Base-by-base conservation (phyloP, 805 yeast species). In the Wickerhamomyces chaumierensis region DNA sequence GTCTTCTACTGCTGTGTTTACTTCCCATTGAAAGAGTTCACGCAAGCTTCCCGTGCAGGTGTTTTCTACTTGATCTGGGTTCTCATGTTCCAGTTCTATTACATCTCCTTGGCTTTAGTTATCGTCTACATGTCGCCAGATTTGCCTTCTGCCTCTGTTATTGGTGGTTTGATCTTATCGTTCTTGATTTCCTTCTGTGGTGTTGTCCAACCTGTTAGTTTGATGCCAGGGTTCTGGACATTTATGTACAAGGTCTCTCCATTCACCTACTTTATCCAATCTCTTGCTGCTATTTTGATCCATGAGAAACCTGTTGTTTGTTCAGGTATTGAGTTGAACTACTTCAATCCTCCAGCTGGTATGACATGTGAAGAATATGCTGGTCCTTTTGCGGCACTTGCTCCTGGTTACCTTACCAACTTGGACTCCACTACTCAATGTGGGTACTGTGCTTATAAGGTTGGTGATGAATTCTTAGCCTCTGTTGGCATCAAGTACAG, bases 201-300 rank as follows among this genome's bases (percentile, higher is more conserved):
- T 56, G 61, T 61, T 34, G 53, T 56, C 54, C 53, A 51, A 45
- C 46, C 63, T 51, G 51, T 62, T 57, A 16, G 50, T 48, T 38
- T 65, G 51, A 58, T 75, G 75, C 88, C 90, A 13, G 73, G 81
- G 1, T 84, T 84, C 63, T 83, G 84, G 83, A 62, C 66, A 20
- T 79, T 77, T 60, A 74, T 79, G 81, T 79, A 77, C 63, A 64
- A 82, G 52, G 67, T 64, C 16, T 72, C 77, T 19, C 84, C 86
- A 16, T 62, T 76, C 44, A 74, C 83, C 0, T 79, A 77, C 47
- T 65, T 76, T 59, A 60, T 79, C 40, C 57, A 63, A 13, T 65
- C 75, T 18, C 66, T 80, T 43, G 64, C 77, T 38, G 66, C 62
- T 29, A 60, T 53, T 18, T 60, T 69, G 32, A 61, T 69, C 48